Evolutionary conservation across 2,329 filamentous ascomycete species (phyloP).

Genomic region (Verticillium albo-atrum): DNA sequence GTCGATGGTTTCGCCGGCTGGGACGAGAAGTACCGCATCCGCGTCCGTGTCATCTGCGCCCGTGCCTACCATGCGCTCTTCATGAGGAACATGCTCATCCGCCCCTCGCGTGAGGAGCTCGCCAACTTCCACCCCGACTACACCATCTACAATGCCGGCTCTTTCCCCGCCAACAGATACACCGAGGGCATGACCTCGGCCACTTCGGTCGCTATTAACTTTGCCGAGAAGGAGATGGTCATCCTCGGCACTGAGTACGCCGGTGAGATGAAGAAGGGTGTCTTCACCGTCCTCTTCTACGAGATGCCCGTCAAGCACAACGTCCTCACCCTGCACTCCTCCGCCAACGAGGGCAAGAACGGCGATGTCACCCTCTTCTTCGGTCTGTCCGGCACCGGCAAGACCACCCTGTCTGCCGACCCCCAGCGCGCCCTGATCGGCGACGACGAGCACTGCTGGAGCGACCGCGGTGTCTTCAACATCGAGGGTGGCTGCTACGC

Average conservation of each 20-base stretch:
- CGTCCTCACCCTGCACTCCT: constrained; percentile 96
- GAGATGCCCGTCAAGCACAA: constrained; percentile 99
- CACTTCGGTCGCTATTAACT: constrained; percentile 98
- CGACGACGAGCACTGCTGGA: constrained; percentile 99
- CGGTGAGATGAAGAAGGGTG: constrained; percentile 95
- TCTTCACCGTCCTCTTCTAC: constrained; percentile 99
- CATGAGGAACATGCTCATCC: constrained; percentile 99
- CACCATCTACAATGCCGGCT: constrained; percentile 98
- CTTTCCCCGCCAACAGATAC: constrained; percentile 97
- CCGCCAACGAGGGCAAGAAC: constrained; percentile 90
- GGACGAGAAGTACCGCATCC: constrained; percentile 98
- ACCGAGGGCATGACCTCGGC: constrained; percentile 98
- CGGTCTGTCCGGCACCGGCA: constrained; percentile 95
- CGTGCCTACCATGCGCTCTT: constrained; percentile 99
- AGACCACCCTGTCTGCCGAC: constrained; percentile 96
- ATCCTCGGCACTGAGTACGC: constrained; percentile 99
- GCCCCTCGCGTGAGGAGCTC: constrained; percentile 83
- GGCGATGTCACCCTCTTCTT: constrained; percentile 99
- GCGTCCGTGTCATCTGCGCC: constrained; percentile 95
- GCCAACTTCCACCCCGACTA: constrained; percentile 99
- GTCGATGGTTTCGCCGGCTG: constrained; percentile 96
- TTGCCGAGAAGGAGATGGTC: constrained; percentile 99
- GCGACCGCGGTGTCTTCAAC: constrained; percentile 95
- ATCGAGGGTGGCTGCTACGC: constrained; percentile 99
- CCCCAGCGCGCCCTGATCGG: constrained; percentile 94